Evolutionary conservation across 805 yeast species (phyloP).

Genomic region (Cyberlindnera mycetangii): DNA sequence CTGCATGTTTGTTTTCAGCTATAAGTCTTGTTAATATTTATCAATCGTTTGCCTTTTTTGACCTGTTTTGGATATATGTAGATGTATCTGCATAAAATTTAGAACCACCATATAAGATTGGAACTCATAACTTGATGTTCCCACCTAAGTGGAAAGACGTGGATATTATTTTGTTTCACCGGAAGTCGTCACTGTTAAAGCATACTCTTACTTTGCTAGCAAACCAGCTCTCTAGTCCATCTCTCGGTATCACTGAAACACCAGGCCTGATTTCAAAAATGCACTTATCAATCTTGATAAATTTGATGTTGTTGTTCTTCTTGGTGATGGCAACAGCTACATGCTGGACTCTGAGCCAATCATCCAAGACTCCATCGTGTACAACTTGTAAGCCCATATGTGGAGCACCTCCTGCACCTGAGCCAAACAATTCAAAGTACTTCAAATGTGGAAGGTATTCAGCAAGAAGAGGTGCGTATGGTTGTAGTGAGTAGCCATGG

Average conservation of each 20-base stretch:
- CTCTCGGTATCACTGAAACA: constrained; percentile 37
- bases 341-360: constrained; percentile 55
- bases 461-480: constrained; percentile 30
- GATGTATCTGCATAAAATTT: too few relatives aligned
- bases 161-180: background rate
- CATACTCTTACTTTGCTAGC: constrained; percentile 33
- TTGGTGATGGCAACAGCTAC: constrained; percentile 42
- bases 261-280: constrained; percentile 38
- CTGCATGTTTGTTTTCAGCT: too few relatives aligned
- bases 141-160: too few relatives aligned
- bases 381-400: constrained; percentile 51
- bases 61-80: too few relatives aligned
- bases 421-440: constrained; percentile 45
- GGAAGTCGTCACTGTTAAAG: background rate
- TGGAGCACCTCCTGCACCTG: constrained; percentile 51
- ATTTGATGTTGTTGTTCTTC: constrained; percentile 31
- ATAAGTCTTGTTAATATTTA: too few relatives aligned
- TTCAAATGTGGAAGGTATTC: constrained; percentile 27
- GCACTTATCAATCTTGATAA: constrained; percentile 47
- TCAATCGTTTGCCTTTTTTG: too few relatives aligned
- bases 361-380: constrained; percentile 53
- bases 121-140: too few relatives aligned
- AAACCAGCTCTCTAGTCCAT: constrained; percentile 48
- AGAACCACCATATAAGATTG: too few relatives aligned
- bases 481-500: constrained; percentile 34